A percentile compares a stretch with the other conserved stretches of the same genome.
Conservation (phyloP, 495 filamentous ascomycete species). For the Pyronema domesticum region DNA sequence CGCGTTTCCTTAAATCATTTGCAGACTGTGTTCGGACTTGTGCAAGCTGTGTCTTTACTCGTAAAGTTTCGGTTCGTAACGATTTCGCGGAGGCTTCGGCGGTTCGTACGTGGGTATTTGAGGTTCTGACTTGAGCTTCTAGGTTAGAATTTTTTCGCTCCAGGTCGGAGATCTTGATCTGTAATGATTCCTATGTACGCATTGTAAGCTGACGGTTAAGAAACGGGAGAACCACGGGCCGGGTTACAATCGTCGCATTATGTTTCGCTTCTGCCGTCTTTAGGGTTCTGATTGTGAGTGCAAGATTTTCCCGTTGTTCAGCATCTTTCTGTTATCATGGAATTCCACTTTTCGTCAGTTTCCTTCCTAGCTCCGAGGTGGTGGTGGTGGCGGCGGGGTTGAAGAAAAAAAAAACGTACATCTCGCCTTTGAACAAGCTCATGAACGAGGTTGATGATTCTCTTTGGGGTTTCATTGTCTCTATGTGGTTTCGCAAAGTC, state of each 20-base stretch:
- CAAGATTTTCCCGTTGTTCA: conserved; percentile 63
- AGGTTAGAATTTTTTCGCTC: conserved; percentile 56
- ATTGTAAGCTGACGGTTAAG: background rate
- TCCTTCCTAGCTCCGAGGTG: too few species aligned
- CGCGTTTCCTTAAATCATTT: conserved; percentile 81
- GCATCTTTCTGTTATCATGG: conserved; percentile 51
- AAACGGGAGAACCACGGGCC: background rate
- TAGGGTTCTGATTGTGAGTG: conserved; percentile 57
- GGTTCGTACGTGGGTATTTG: conserved; percentile 47
- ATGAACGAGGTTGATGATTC: conserved; percentile 81
- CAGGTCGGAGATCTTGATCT: conserved; percentile 52
- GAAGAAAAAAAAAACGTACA: conserved; percentile 5
- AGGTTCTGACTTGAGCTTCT: conserved; percentile 52
- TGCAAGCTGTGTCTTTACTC: conserved; percentile 54
- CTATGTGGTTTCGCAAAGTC: conserved; percentile 65
- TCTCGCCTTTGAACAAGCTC: conserved; percentile 49
- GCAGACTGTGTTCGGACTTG: conserved; percentile 77
- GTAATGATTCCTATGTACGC: conserved; percentile 38
- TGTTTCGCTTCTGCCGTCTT: conserved; percentile 55
- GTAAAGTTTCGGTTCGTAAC: conserved; percentile 62
- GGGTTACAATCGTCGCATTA: conserved; percentile 36
- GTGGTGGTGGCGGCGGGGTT: too few species aligned
- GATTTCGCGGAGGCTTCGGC: conserved; percentile 50
- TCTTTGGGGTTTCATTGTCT: conserved; percentile 57
- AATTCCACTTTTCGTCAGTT: background rate